Percentiles rank a stretch among this genome's conserved stretches.
Conservation (phyloP, 192 early-diverging fungal genomes). For the Backusella morwellensis region DNA sequence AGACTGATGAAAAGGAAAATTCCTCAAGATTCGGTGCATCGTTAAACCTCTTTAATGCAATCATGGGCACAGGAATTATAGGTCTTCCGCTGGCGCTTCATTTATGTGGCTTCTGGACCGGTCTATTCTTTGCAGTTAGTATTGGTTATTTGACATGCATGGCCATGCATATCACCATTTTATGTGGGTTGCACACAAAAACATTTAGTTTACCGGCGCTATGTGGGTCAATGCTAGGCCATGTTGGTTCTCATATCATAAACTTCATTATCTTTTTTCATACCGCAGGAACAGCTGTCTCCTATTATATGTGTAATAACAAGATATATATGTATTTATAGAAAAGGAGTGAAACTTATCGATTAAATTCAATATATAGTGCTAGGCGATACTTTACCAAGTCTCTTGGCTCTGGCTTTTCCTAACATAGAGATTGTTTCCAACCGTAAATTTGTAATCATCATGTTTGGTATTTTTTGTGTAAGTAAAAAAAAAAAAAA, state of each 20-base stretch:
- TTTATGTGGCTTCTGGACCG: conserved; percentile 61
- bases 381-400: conserved; percentile 46
- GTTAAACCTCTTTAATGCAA: conserved; percentile 64
- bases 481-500: conserved; percentile 14
- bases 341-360: not conserved
- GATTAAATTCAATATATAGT: conserved; percentile 23
- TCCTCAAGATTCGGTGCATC: conserved; percentile 16
- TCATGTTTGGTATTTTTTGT: conserved; percentile 22
- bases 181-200: conserved; percentile 47
- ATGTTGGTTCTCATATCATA: conserved; percentile 44
- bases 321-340: not conserved
- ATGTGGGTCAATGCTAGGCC: conserved; percentile 47
- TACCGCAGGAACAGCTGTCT: conserved; percentile 19
- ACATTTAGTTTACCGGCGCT: conserved; percentile 50
- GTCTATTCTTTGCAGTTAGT: conserved; percentile 42
- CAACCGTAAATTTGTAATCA: conserved; percentile 34
- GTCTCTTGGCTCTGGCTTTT: conserved; percentile 30
- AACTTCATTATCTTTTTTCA: conserved; percentile 60
- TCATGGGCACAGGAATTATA: conserved; percentile 68
- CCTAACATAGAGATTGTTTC: conserved; percentile 22
- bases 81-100: conserved; percentile 62
- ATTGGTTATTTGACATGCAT: conserved; percentile 50
- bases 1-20: not conserved
- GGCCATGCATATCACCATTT: conserved; percentile 54
- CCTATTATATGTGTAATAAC: conserved; percentile 18